phyloP scores from a whole-genome alignment of 345 rosid genomes.

The Lepidium africanum region DNA sequence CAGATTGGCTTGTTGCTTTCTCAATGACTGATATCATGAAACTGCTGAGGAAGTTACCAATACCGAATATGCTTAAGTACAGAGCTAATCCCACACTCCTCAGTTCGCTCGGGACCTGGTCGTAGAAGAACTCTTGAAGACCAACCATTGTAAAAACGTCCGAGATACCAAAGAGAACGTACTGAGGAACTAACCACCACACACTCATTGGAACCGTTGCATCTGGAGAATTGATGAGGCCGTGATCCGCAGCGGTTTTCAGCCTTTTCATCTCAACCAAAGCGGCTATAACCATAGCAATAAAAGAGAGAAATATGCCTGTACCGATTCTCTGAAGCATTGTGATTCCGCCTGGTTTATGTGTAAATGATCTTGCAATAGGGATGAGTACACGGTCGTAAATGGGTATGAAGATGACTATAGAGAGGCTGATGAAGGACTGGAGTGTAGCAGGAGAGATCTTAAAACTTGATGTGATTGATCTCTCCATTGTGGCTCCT shows the following conservation, averaged over 20 bases:
- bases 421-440: constrained; percentile 32
- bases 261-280: constrained; percentile 48
- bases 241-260: constrained; percentile 34
- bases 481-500: constrained; percentile 58
- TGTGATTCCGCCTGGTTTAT: constrained; percentile 47
- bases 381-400: constrained; percentile 52
- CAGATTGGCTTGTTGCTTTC: constrained; percentile 34
- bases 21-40: constrained; percentile 47
- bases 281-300: constrained; percentile 42
- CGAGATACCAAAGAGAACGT: constrained; percentile 39
- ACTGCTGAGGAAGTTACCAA: constrained; percentile 54
- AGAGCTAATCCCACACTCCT: constrained; percentile 59
- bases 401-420: constrained; percentile 37
- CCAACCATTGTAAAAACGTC: constrained; percentile 60
- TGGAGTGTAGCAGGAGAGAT: constrained; percentile 53
- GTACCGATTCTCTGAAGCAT: constrained; percentile 68
- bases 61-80: constrained; percentile 53
- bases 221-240: constrained; percentile 36
- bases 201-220: constrained; percentile 50
- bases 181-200: constrained; percentile 69
- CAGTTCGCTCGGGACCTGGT: constrained; percentile 48
- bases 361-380: constrained; percentile 34
- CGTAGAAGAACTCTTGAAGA: constrained; percentile 63
- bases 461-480: constrained; percentile 24
- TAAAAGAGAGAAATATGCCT: constrained; percentile 41